Base-by-base conservation (phyloP, 495 filamentous ascomycete species). In the Aspergillus diversus region DNA sequence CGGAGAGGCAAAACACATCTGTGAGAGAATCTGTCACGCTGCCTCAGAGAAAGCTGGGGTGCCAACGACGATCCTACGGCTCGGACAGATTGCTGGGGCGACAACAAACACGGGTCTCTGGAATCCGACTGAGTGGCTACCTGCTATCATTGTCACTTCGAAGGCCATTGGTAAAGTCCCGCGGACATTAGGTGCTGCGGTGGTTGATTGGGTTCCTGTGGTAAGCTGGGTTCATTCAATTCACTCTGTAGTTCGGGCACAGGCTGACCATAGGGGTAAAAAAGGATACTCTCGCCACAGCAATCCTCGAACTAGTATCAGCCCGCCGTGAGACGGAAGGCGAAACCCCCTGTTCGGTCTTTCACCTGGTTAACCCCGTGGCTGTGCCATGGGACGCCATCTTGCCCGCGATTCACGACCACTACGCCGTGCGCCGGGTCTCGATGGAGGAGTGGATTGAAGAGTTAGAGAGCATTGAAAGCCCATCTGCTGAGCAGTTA, bases 1-100 rank as follows among this genome's bases (percentile, higher is more conserved):
- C 59, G 82, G 77, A 8, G 74, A 80, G 39, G 80, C 78, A 53
- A 89, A 88, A 68, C 75, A 77, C 32, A 66, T 86, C 5, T 75
- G 73, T 15, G 81, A 84, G 33, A 66, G 75, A 0, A 72, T 87
- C 8, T 72, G 86, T 5, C 80, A 80, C 2, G 67, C 75, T 13
- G 81, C 81, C 6, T 59, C 71, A 63, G 3, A 65, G 71, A 27
- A 62, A 51, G 3, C 69, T 0, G 73, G 70, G 13, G 72, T 87
- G 0, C 73, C 74, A 1, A 68, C 69, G 5, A 73, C 71, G 1
- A 70, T 86, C 5, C 71, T 80, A 37, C 80, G 87, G 0, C 78
- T 87, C 2, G 86, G 86, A 0, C 86, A 89, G 64, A 78, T 89
- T 47, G 80, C 70, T 0, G 86, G 87, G 0, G 76, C 85, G 4